Evolutionary conservation across 1,284 basidiomycete genomes (phyloP), one percentile per base, ranked within the genome.

Genomic region (Cryptococcus jaspeensis): DNA sequence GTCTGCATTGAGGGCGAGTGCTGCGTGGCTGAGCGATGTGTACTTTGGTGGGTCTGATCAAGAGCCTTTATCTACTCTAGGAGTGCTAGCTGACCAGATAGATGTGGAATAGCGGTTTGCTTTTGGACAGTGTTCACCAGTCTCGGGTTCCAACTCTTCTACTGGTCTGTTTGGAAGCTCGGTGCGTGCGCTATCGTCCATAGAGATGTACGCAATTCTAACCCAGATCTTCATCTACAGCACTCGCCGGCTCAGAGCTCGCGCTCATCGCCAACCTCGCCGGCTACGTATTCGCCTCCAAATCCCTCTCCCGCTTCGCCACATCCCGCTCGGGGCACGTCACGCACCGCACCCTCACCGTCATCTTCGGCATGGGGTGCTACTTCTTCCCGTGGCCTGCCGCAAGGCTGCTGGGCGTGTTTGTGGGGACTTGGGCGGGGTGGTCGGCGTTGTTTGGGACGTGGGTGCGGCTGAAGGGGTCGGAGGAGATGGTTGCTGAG

Each of bases 141-240:
- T 1, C 83, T 96, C 20, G 84, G 88, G 9, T 87, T 89, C 0
- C 87, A 88, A 39, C 82, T 96, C 6, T 96, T 95, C 79, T 96
- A 93, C 77, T 93, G 90, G 79, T 91, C 89, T 23, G 86, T 94
- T 7, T 94, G 90, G 91, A 83, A 90, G 67, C 85, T 94, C 18
- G 88, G 86, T 47, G 81, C 59, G 71, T 61, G 43, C 9, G 37
- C 25, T 15, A 87, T 49, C 82, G 9, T 22, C 12, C 12, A 25
- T n/a, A n/a, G n/a, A n/a, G n/a, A n/a, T n/a, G 22, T n/a, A 20
- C 25, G 22, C 32, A 23, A n/a, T 16, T 9, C 15, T 1, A 37
- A 47, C 15, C 12, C 39, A 22, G 25, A 47, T 53, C 49, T 8
- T 55, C 1, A 25, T 9, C 25, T 25, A 4, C 46, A 74, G 72